Evolutionary conservation across 73 alveolate genomes (phyloP), one percentile per base, ranked within the genome.

Genomic region (Tetrahymena malaccensis): DNA sequence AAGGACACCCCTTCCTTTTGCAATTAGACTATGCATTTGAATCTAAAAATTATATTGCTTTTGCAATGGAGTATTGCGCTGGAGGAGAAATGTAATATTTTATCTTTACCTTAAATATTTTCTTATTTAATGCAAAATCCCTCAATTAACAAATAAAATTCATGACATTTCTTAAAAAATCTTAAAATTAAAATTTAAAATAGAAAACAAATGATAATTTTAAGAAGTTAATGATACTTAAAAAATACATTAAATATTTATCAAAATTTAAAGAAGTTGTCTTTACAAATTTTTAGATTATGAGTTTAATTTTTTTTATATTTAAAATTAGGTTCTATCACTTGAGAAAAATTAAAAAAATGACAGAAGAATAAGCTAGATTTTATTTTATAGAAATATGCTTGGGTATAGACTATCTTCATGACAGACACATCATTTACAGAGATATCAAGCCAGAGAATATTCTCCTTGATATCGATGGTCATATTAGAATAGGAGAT

Each of bases 381-480:
- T 96, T 96, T 35, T 98, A 97, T 94, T 94, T 97, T 58, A 96
- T 95, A 55, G 98, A 98, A 85, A 96, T 98, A 22, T 93, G 98
- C 33, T 94, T 93, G 35, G 99, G 99, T 40, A 84, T 98, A 95
- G 96, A 97, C 43, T 96, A 98, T 95, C 89, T 98, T 22, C 99
- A 98, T 95, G 97, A 96, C 37, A 85, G 96, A 85, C 97, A 97
- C 43, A 96, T 98, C 85, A 95, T 97, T 44, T 98, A 98, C 94
- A 84, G 99, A 94, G 99, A 98, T 93, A 89, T 98, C 56, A 98
- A 98, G 94, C 99, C 99, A 9, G 99, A 98, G 94, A 98, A 98
- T 93, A 94, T 97, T 35, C 83, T 97, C 33, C 83, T 97, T 17
- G 96, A 96, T 85, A 85, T 94, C 43, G 96, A 94, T 94, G 96